A percentile compares a stretch with the other conserved stretches of the same genome.
phyloP scores from a whole-genome alignment of 495 filamentous ascomycete species.

The Neurospora sp. region DNA sequence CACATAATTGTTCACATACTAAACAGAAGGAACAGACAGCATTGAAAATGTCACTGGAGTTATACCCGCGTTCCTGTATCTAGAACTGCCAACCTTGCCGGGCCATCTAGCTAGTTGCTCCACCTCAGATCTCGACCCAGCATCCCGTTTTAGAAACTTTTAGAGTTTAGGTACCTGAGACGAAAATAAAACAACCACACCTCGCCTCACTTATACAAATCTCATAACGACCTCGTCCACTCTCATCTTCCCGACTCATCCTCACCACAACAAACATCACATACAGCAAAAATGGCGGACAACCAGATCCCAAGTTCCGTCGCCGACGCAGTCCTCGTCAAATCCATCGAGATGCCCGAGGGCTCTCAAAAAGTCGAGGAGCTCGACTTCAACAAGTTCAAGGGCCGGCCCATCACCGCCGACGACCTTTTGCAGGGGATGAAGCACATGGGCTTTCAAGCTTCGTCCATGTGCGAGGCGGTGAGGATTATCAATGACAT shows the following conservation, averaged over 20 bases:
- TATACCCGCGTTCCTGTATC: background rate
- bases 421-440: constrained; percentile 76
- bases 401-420: constrained; percentile 65
- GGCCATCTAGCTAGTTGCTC: background rate
- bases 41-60: background rate
- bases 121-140: background rate
- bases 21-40: background rate
- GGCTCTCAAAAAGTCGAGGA: constrained; percentile 66
- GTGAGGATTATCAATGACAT: constrained; percentile 88
- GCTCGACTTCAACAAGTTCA: constrained; percentile 78
- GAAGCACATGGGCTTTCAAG: constrained; percentile 86
- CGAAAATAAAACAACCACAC: background rate
- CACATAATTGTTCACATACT: background rate
- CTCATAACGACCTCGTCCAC: background rate
- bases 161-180: background rate
- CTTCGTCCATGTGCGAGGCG: constrained; percentile 73
- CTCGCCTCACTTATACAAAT: background rate
- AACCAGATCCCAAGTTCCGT: constrained; percentile 51
- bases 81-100: background rate
- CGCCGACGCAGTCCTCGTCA: constrained; percentile 77
- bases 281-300: constrained; percentile 13
- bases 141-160: background rate
- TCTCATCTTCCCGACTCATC: background rate
- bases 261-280: background rate
- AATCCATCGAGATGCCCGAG: constrained; percentile 72